These are phyloP conservation scores for Saturnispora halmiae DNA, from an alignment of 805 yeast genomes.

Conservation along the genomic window DNA sequence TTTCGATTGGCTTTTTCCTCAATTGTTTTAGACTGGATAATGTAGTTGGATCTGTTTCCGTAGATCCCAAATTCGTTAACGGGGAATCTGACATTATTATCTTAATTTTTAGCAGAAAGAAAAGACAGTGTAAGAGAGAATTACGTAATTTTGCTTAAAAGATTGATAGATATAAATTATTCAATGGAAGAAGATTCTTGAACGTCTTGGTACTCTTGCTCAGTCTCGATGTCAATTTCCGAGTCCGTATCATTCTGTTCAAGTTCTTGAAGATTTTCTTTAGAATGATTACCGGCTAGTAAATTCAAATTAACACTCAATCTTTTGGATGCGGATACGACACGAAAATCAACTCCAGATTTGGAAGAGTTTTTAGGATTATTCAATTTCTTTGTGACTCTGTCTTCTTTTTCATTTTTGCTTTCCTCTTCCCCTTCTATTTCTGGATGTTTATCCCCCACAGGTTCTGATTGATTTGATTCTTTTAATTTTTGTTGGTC, in stretches of 20 bases:
- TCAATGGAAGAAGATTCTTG: too few species aligned
- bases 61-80: not conserved
- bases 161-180: too few species aligned
- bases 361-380: not conserved
- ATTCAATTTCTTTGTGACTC: not conserved
- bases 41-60: conserved; percentile 1
- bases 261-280: not conserved
- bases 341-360: conserved; percentile 7
- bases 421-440: not conserved
- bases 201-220: too few species aligned
- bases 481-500: not conserved
- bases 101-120: too few species aligned
- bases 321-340: conserved; percentile 5
- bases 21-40: too few species aligned
- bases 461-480: not conserved
- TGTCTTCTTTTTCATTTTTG: not conserved
- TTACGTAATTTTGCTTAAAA: too few species aligned
- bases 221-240: too few species aligned
- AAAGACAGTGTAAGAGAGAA: too few species aligned
- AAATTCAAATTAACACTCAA: conserved; percentile 7
- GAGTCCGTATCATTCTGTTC: too few species aligned
- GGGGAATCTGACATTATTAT: not conserved
- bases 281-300: not conserved
- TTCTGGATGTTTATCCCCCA: not conserved
- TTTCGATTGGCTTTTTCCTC: conserved; percentile 1